Conservation (phyloP, 805 yeast genomes). For the Candida andamanensis region DNA sequence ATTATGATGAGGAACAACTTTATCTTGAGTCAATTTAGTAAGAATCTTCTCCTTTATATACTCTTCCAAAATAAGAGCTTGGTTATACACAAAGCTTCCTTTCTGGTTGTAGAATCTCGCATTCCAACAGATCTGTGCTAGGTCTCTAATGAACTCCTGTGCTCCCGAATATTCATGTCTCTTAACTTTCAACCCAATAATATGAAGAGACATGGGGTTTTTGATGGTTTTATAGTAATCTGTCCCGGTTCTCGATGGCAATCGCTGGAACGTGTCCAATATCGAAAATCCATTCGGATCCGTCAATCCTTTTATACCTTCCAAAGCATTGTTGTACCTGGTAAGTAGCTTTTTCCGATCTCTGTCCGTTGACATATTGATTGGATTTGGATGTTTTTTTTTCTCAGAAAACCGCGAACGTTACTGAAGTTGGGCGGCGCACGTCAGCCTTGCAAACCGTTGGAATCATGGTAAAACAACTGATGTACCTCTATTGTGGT, state of each 20-base stretch:
- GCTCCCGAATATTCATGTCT: constrained; percentile 54
- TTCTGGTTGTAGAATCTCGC: constrained; percentile 80
- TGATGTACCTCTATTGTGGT: too few relatives aligned
- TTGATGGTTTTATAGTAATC: constrained; percentile 78
- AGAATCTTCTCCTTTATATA: constrained; percentile 44
- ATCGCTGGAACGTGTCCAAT: constrained; percentile 56
- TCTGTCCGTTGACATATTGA: constrained; percentile 18
- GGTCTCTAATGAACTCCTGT: constrained; percentile 67
- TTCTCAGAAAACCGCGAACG: neutral
- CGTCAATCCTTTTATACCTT: constrained; percentile 34
- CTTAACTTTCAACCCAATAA: constrained; percentile 43
- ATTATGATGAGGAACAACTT: constrained; percentile 28
- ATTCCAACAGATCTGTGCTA: constrained; percentile 85
- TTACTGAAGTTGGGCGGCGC: too few relatives aligned
- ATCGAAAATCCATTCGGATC: constrained; percentile 43
- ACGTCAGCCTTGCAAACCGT: too few relatives aligned
- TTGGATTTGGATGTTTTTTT: neutral
- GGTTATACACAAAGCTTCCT: constrained; percentile 59
- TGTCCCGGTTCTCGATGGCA: constrained; percentile 67
- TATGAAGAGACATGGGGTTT: constrained; percentile 77
- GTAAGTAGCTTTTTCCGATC: constrained; percentile 34
- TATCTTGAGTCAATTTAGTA: constrained; percentile 44
- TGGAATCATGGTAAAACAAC: too few relatives aligned
- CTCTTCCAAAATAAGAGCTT: constrained; percentile 57
- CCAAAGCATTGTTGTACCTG: constrained; percentile 29